Conservation (phyloP, 2,329 filamentous ascomycete species). For the Grosmannia clavigera region DNA sequence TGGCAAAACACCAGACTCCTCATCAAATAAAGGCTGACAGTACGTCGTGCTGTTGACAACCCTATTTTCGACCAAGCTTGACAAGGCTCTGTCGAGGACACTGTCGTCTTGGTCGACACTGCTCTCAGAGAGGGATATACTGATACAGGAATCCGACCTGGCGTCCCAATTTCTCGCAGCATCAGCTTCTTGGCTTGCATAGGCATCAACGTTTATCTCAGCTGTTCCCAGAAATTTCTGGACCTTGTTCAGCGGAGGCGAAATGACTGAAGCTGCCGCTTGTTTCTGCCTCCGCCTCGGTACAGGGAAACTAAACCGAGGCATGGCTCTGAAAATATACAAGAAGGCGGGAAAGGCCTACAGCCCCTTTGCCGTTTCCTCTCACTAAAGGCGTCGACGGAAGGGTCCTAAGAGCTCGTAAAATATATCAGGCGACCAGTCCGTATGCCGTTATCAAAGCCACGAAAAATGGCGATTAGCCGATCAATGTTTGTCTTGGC, state of each 20-base stretch:
- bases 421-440: neutral
- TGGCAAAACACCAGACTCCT: constrained; percentile 35
- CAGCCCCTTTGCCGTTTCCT: neutral
- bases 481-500: neutral
- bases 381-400: neutral
- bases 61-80: constrained; percentile 16
- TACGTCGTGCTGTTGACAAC: constrained; percentile 12
- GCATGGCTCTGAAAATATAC: constrained; percentile 9
- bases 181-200: neutral
- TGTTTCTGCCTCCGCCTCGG: constrained; percentile 33
- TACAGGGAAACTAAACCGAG: constrained; percentile 36
- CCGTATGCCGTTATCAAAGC: neutral
- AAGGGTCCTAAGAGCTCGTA: neutral
- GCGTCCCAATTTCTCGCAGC: constrained; percentile 27
- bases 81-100: constrained; percentile 10
- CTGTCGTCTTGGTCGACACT: constrained; percentile 21
- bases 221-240: constrained; percentile 37
- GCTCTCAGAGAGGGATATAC: constrained; percentile 27
- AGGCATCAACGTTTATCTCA: constrained; percentile 28
- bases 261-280: constrained; percentile 17
- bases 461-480: neutral
- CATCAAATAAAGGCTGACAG: constrained; percentile 26
- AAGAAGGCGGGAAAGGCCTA: neutral
- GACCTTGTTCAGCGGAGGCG: constrained; percentile 35
- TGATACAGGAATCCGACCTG: constrained; percentile 29